These are phyloP conservation scores for Colletotrichum falcatum DNA, from an alignment of 2,329 filamentous ascomycete genomes.

Conservation along the genomic window DNA sequence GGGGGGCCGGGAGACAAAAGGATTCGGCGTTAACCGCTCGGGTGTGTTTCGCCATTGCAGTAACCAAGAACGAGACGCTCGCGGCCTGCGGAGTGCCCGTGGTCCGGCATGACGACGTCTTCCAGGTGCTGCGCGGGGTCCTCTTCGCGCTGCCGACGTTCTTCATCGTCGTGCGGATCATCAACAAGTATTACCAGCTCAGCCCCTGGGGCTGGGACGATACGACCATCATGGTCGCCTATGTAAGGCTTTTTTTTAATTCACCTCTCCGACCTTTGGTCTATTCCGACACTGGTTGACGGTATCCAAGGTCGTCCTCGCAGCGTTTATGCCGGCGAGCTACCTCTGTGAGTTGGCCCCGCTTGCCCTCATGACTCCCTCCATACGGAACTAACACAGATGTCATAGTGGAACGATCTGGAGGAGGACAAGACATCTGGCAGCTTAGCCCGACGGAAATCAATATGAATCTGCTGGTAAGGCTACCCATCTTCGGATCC, in stretches of 20 bases:
- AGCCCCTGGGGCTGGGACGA: constrained; percentile 30
- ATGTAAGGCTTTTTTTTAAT: constrained; percentile 22
- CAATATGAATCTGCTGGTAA: constrained; percentile 25
- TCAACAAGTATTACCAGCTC: constrained; percentile 28
- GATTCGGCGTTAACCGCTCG: not conserved
- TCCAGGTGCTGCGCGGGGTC: constrained; percentile 11
- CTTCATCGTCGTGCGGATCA: constrained; percentile 21
- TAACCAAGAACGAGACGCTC: constrained; percentile 16
- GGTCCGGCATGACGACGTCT: not conserved
- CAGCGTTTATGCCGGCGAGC: constrained; percentile 26
- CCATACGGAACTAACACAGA: not conserved
- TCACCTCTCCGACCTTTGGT: too few species aligned
- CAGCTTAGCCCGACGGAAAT: constrained; percentile 46
- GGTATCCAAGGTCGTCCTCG: constrained; percentile 1
- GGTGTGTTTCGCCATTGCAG: not conserved
- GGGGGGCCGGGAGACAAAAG: too few species aligned
- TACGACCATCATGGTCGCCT: constrained; percentile 28
- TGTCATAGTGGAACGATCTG: constrained; percentile 7
- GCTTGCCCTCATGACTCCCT: not conserved
- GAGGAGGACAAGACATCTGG: constrained; percentile 44
- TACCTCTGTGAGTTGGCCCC: constrained; percentile 2
- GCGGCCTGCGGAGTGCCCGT: constrained; percentile 28
- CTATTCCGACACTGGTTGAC: not conserved
- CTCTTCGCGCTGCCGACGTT: constrained; percentile 27
- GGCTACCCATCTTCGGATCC: too few species aligned